These are phyloP conservation scores for Apocynum venetum DNA, from an alignment of 257 asterid genomes.

Conservation along the genomic window DNA sequence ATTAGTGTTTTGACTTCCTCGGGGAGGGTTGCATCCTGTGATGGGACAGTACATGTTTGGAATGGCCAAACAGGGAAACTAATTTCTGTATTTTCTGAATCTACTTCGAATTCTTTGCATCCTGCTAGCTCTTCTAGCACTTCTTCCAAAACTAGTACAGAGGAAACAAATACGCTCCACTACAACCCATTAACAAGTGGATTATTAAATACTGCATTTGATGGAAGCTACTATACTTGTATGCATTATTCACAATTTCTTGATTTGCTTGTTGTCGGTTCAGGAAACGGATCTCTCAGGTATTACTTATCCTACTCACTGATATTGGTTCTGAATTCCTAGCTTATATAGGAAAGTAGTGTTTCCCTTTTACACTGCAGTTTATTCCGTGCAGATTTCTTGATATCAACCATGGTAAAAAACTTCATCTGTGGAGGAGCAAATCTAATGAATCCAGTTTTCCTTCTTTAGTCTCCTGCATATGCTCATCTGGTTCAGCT, in stretches of 20 bases:
- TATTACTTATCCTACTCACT: conserved; percentile 24
- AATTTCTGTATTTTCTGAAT: conserved; percentile 71
- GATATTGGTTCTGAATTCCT: background rate
- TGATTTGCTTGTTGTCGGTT: conserved; percentile 72
- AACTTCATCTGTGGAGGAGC: conserved; percentile 90
- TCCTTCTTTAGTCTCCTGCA: conserved; percentile 78
- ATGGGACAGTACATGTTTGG: conserved; percentile 95
- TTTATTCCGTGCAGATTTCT: conserved; percentile 60
- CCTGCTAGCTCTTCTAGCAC: conserved; percentile 42
- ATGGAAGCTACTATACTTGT: conserved; percentile 77
- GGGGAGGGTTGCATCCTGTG: conserved; percentile 96
- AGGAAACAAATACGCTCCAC: conserved; percentile 69
- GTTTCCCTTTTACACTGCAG: background rate
- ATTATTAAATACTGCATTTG: conserved; percentile 69
- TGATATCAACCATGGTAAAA: conserved; percentile 82
- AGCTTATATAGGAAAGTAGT: background rate
- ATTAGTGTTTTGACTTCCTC: conserved; percentile 66
- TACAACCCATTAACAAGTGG: conserved; percentile 76
- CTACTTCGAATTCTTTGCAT: conserved; percentile 28
- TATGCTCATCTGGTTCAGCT: conserved; percentile 68
- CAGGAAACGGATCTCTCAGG: conserved; percentile 97
- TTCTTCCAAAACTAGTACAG: conserved; percentile 48
- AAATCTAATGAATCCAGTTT: conserved; percentile 62
- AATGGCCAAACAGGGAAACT: conserved; percentile 83
- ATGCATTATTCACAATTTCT: conserved; percentile 72